Conservation (phyloP, 371 early-diverging fungal genomes). For the Apophysomyces elegans region DNA sequence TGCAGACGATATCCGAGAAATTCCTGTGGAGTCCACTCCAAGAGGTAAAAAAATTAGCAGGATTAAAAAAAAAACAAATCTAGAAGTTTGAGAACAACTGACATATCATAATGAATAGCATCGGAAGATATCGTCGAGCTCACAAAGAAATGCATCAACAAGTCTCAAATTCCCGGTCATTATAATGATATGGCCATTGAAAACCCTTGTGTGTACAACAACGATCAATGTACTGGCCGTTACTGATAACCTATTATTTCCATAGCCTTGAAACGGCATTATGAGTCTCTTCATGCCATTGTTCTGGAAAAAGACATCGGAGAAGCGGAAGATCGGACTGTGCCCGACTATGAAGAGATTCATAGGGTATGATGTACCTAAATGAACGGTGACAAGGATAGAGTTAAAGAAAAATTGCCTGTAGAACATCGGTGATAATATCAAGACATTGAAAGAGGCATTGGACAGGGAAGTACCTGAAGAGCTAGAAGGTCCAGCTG, state of each 20-base stretch:
- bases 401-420: background rate
- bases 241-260: constrained; percentile 4
- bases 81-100: background rate
- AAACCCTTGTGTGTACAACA: constrained; percentile 66
- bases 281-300: constrained; percentile 63
- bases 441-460: constrained; percentile 15
- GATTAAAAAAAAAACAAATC: background rate
- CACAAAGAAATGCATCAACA: constrained; percentile 41
- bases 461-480: background rate
- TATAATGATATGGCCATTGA: constrained; percentile 55
- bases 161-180: constrained; percentile 48
- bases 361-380: constrained; percentile 16
- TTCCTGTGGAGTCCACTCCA: constrained; percentile 41
- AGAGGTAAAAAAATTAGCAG: constrained; percentile 17
- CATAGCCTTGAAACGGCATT: constrained; percentile 63
- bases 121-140: constrained; percentile 24
- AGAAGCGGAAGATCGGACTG: constrained; percentile 20
- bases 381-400: background rate
- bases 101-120: background rate
- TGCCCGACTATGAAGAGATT: constrained; percentile 26
- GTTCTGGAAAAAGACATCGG: constrained; percentile 48
- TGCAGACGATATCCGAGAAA: constrained; percentile 67
- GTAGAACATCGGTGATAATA: constrained; percentile 14
- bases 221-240: background rate
- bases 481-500: background rate